phyloP scores from a whole-genome alignment of 768 basidiomycete genomes.

The Leucosporidium scottii region DNA sequence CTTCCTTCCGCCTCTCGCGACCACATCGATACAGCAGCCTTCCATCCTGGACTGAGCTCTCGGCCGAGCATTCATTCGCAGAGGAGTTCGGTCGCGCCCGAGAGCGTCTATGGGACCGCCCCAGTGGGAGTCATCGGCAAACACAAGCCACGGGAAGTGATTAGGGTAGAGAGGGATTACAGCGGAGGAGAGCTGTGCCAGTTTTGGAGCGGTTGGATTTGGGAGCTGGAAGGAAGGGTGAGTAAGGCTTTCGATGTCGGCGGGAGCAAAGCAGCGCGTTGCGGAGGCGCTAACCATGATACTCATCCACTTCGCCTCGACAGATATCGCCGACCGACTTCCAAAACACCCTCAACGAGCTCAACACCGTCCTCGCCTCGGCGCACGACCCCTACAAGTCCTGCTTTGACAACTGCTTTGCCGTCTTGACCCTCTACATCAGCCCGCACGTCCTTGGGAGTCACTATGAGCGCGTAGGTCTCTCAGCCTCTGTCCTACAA shows the following conservation, averaged over 20 bases:
- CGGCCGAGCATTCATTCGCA: conserved; percentile 10
- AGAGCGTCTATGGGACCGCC: conserved; percentile 50
- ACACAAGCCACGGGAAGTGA: conserved; percentile 83
- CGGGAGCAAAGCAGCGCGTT: not conserved
- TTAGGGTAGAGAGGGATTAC: conserved; percentile 89
- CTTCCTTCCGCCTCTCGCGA: not conserved
- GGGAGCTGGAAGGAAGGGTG: conserved; percentile 89
- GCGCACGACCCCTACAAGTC: conserved; percentile 72
- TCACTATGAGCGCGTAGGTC: conserved; percentile 71
- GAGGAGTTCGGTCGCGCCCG: conserved; percentile 6
- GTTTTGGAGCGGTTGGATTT: conserved; percentile 78
- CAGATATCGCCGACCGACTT: conserved; percentile 89
- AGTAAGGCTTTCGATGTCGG: conserved; percentile 39
- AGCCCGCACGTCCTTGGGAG: conserved; percentile 61
- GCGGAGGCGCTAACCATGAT: not conserved
- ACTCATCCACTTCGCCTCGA: not conserved
- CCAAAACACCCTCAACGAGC: conserved; percentile 76
- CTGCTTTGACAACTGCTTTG: conserved; percentile 68
- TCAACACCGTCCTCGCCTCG: conserved; percentile 79
- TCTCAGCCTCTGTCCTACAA: not conserved
- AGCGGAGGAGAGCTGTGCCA: conserved; percentile 83
- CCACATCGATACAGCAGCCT: not conserved
- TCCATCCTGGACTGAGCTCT: not conserved
- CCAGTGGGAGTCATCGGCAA: conserved; percentile 79
- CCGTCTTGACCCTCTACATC: conserved; percentile 71